Percentiles rank a stretch among this genome's conserved stretches.
Conservation (phyloP, 257 asterid genomes). For the Plantago major region DNA sequence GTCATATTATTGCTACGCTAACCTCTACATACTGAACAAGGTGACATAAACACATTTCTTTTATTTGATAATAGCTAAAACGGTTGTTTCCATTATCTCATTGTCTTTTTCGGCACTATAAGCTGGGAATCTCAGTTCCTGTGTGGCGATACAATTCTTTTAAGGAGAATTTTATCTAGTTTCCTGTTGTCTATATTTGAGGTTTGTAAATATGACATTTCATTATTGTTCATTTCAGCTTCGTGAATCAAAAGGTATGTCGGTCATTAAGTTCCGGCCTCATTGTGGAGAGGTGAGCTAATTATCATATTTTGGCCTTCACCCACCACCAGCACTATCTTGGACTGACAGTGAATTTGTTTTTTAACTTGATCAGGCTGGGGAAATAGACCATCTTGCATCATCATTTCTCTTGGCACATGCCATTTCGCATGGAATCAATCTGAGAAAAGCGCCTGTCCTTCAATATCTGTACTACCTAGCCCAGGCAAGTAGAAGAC, state of each 20-base stretch:
- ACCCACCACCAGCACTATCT: background rate
- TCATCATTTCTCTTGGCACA: conserved; percentile 87
- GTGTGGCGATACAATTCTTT: background rate
- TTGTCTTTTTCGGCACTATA: no score
- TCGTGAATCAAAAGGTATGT: conserved; percentile 95
- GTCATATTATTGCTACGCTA: conserved; percentile 91
- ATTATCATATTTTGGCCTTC: background rate
- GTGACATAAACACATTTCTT: conserved; percentile 27
- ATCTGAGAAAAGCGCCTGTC: conserved; percentile 91
- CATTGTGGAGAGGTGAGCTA: conserved; percentile 92
- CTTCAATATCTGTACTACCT: conserved; percentile 88
- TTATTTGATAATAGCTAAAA: background rate
- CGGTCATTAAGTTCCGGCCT: conserved; percentile 91
- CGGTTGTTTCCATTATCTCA: no score
- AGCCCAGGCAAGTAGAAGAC: conserved; percentile 65
- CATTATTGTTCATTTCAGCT: conserved; percentile 43
- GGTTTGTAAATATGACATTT: background rate
- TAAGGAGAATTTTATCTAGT: background rate
- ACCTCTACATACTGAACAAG: conserved; percentile 93
- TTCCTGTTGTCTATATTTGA: background rate
- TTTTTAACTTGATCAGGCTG: conserved; percentile 58
- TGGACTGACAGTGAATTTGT: conserved; percentile 11
- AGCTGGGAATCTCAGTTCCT: no score
- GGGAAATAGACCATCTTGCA: conserved; percentile 95
- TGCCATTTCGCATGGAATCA: conserved; percentile 91